Conservation (phyloP, 768 basidiomycete species). For the Exidia glandulosa region DNA sequence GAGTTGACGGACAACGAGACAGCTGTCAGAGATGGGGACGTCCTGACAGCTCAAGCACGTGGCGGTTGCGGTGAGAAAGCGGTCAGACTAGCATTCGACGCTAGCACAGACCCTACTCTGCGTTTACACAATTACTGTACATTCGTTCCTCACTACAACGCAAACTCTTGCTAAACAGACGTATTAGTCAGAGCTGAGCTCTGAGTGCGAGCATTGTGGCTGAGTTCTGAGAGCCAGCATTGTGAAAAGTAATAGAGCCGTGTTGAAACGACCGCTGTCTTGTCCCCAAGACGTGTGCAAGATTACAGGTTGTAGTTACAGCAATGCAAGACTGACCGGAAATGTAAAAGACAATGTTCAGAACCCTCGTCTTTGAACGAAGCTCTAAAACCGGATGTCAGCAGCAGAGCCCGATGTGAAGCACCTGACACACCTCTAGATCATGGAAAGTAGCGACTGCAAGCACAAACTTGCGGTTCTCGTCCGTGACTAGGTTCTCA, state of each 20-base stretch:
- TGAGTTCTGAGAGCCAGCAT: too few relatives aligned
- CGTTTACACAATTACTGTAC: too few relatives aligned
- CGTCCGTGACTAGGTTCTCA: conserved; percentile 59
- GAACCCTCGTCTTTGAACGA: conserved; percentile 40
- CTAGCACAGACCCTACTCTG: too few relatives aligned
- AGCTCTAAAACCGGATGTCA: conserved; percentile 19
- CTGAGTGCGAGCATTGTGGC: too few relatives aligned
- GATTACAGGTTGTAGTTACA: not conserved
- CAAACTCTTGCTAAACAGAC: too few relatives aligned
- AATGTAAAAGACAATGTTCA: conserved; percentile 10
- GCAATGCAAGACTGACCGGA: not conserved
- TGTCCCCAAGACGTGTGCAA: not conserved
- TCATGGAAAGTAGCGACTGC: conserved; percentile 71
- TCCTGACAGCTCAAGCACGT: too few relatives aligned
- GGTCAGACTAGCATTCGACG: too few relatives aligned
- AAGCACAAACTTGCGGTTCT: conserved; percentile 69
- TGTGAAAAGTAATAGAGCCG: not conserved
- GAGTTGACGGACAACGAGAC: too few relatives aligned
- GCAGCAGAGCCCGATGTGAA: not conserved
- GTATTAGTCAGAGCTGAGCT: too few relatives aligned
- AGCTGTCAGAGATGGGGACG: too few relatives aligned
- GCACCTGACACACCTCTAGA: conserved; percentile 31
- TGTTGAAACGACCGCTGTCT: not conserved
- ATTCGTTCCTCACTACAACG: too few relatives aligned
- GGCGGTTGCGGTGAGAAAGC: too few relatives aligned